Evolutionary conservation across 352 stramenopile genomes (phyloP).

Genomic region (Pythium scleroteichum): DNA sequence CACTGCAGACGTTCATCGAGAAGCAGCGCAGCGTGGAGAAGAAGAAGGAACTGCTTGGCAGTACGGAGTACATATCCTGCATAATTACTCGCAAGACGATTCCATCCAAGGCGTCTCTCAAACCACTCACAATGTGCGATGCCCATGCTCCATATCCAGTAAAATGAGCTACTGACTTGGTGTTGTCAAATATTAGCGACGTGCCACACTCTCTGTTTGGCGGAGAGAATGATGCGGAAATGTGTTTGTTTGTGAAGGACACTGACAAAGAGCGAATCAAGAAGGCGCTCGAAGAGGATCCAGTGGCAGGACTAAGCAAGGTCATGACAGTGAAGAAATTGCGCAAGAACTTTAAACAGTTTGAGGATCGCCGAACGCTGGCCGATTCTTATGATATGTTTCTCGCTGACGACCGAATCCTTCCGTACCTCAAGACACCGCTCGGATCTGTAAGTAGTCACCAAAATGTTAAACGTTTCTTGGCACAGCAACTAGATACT

Average conservation of each 20-base stretch:
- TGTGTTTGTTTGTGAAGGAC: slow-evolving; percentile 84
- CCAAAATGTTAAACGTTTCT: too few relatives aligned
- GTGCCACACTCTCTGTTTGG: slow-evolving; percentile 58
- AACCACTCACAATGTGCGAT: slow-evolving; percentile 71
- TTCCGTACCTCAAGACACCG: slow-evolving; percentile 69
- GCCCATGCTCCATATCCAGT: background rate
- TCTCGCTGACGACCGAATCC: slow-evolving; percentile 73
- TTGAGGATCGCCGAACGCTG: slow-evolving; percentile 75
- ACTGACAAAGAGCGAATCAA: slow-evolving; percentile 86
- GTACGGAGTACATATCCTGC: slow-evolving; percentile 57
- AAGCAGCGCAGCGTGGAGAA: slow-evolving; percentile 47
- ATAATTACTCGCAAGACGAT: slow-evolving; percentile 78
- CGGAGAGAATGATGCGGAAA: slow-evolving; percentile 54
- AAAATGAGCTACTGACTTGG: background rate
- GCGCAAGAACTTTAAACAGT: slow-evolving; percentile 75
- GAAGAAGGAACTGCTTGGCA: slow-evolving; percentile 65
- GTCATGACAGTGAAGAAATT: slow-evolving; percentile 85
- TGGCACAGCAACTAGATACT: too few relatives aligned
- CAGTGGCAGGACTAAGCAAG: slow-evolving; percentile 61
- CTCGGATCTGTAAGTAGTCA: slow-evolving; percentile 46
- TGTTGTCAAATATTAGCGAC: slow-evolving; percentile 33
- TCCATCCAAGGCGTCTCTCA: slow-evolving; percentile 66
- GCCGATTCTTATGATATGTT: slow-evolving; percentile 77
- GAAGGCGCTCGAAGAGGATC: slow-evolving; percentile 54
- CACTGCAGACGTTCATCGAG: slow-evolving; percentile 58